Percentiles rank a stretch among this genome's conserved stretches.
Conservation (phyloP, 495 filamentous ascomycete genomes). For the Penicillium waksmanii region DNA sequence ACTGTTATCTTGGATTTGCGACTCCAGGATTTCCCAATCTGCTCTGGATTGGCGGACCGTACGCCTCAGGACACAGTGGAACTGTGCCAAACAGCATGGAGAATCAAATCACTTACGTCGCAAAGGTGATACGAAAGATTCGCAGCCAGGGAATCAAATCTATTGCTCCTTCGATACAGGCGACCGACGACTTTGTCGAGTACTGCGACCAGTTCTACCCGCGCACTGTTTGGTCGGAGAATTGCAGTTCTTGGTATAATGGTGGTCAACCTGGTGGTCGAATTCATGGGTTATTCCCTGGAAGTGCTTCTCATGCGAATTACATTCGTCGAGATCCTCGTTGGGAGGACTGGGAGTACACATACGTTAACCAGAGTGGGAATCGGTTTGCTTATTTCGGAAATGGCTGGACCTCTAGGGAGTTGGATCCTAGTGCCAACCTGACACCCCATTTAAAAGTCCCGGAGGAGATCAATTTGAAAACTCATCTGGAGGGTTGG, state of each 20-base stretch:
- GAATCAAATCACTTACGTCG: slow-evolving; percentile 61
- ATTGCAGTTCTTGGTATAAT: slow-evolving; percentile 74
- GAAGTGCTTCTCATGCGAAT: slow-evolving; percentile 61
- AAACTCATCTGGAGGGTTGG: slow-evolving; percentile 55
- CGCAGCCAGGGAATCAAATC: slow-evolving; percentile 64
- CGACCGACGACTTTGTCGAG: slow-evolving; percentile 64
- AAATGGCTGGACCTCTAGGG: slow-evolving; percentile 56
- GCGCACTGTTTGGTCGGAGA: slow-evolving; percentile 59
- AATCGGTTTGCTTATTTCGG: slow-evolving; percentile 64
- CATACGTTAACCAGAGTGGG: slow-evolving; percentile 49
- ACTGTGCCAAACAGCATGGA: slow-evolving; percentile 58
- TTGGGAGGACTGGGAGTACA: slow-evolving; percentile 76
- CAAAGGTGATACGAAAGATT: slow-evolving; percentile 66
- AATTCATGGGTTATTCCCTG: slow-evolving; percentile 70
- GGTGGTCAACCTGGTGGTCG: slow-evolving; percentile 57
- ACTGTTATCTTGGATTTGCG: slow-evolving; percentile 65
- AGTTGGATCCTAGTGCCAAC: slow-evolving; percentile 40
- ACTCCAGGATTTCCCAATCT: slow-evolving; percentile 70
- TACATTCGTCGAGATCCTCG: slow-evolving; percentile 61
- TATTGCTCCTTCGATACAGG: slow-evolving; percentile 55
- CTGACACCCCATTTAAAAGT: slow-evolving; percentile 54
- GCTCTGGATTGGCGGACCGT: slow-evolving; percentile 56
- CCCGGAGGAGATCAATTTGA: slow-evolving; percentile 50
- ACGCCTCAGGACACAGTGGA: slow-evolving; percentile 52
- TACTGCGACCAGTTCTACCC: slow-evolving; percentile 65